Conservation (phyloP, 2,329 filamentous ascomycete species). For the Aureobasidium sp. region DNA sequence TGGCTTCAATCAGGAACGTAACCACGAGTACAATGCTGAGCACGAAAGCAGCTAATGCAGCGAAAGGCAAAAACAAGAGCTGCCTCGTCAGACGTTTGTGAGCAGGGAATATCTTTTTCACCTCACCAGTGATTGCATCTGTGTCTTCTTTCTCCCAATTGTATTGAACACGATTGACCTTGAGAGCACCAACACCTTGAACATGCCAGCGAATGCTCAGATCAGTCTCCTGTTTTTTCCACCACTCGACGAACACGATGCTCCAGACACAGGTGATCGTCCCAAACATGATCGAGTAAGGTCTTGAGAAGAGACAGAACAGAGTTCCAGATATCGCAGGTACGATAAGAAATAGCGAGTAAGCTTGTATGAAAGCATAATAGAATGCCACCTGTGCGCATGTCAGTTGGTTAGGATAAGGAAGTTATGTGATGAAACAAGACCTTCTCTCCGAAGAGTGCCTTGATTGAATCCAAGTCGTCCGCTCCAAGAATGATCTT, state of each 20-base stretch:
- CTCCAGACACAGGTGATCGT: neutral
- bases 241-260: constrained; percentile 2
- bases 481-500: neutral
- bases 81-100: neutral
- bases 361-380: constrained; percentile 1
- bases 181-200: neutral
- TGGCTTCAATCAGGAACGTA: neutral
- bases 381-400: neutral
- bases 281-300: neutral
- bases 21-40: neutral
- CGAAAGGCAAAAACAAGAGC: neutral
- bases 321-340: neutral
- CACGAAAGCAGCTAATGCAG: neutral
- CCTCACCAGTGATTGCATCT: neutral
- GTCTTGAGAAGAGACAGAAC: neutral
- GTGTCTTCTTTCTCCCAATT: neutral
- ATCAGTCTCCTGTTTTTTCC: neutral
- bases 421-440: too few species aligned
- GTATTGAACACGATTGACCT: constrained; percentile 1
- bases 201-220: constrained; percentile 2
- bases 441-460: constrained; percentile 2
- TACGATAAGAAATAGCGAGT: neutral
- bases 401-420: neutral
- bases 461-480: constrained; percentile 1
- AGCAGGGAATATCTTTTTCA: neutral